Evolutionary conservation across 352 stramenopile genomes (phyloP), one percentile per base, ranked within the genome.

Genomic region (Globisporangium nodosum): DNA sequence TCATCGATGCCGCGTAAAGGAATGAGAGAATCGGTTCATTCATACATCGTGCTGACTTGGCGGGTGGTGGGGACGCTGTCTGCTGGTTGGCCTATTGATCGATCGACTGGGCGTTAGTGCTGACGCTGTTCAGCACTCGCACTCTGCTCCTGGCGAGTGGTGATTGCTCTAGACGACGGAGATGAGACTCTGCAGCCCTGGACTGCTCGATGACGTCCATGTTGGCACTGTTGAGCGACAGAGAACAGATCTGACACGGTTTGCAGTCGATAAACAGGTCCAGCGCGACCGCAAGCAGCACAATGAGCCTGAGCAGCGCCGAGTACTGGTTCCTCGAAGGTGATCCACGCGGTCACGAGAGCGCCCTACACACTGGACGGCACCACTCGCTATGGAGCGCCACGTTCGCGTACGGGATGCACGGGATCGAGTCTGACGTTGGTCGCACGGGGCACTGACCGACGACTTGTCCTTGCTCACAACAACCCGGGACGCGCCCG

Each of bases 221-320:
- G 20, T 68, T 43, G 9, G 56, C 61, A 20, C 65, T 76, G 6
- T 68, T 65, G 35, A 76, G 20, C 3, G 69, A 76, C 35, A 61
- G 63, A 1, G 49, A 56, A 0, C 31, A 35, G 8, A 71, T 63
- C 3, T 56, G 39, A 0, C 69, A 57, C 2, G 50, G 66, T 43
- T 71, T 71, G 31, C 63, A 63, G 39, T 71, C 60, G 3, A 60
- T 63, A 48, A 74, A 73, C 0, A 76, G 52, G 48, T 76, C 66
- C 8, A 74, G 33, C 3, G 63, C 60, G 5, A 76, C 60, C 9
- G 57, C 59, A 6, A 74, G 30, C 12, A 76, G 52, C 24, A 70
- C 46, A 33, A 76, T 61, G 8, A 73, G 54, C 31, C 61, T 70
- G 21, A 65, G 48, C 16, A 76, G 58, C 24, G 48, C 61, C 52